A percentile compares a stretch with the other conserved stretches of the same genome.
These are phyloP conservation scores for Dictyophora rubrovolvata DNA, from an alignment of 768 basidiomycete genomes.

Conservation along the genomic window DNA sequence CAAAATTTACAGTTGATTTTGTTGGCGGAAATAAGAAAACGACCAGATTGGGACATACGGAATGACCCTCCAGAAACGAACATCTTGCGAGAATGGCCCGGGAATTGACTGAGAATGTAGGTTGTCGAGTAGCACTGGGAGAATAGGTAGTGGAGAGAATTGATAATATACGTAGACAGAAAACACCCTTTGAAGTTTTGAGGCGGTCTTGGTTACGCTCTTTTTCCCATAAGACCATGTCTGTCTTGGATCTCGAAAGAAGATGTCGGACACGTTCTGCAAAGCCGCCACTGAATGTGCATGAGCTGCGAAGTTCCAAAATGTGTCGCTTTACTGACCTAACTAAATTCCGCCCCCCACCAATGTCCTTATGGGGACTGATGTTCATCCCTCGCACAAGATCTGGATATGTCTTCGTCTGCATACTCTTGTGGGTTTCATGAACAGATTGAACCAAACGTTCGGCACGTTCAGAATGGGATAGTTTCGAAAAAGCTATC, in stretches of 20 bases:
- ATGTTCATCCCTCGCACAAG: slow-evolving; percentile 41
- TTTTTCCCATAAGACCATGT: slow-evolving; percentile 42
- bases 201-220: slow-evolving; percentile 32
- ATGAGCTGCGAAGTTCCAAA: background rate
- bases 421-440: background rate
- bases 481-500: background rate
- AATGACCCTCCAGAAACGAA: slow-evolving; percentile 12
- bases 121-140: slow-evolving; percentile 16
- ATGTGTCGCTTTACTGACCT: slow-evolving; percentile 27
- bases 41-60: slow-evolving; percentile 22
- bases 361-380: slow-evolving; percentile 47
- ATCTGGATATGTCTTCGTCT: slow-evolving; percentile 14
- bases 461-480: background rate
- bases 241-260: slow-evolving; percentile 34
- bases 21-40: slow-evolving; percentile 23
- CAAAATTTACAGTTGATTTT: slow-evolving; percentile 25
- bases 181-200: slow-evolving; percentile 27
- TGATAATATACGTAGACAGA: slow-evolving; percentile 34
- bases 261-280: slow-evolving; percentile 39
- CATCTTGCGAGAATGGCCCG: slow-evolving; percentile 25
- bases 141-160: slow-evolving; percentile 28
- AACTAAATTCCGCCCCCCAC: slow-evolving; percentile 33
- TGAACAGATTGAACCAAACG: background rate
- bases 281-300: slow-evolving; percentile 39
- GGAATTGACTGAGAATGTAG: slow-evolving; percentile 19